A percentile compares a stretch with the other conserved stretches of the same genome.
These are phyloP conservation scores for Alternaria brassicicola DNA, from an alignment of 2,329 filamentous ascomycete genomes.

Conservation along the genomic window DNA sequence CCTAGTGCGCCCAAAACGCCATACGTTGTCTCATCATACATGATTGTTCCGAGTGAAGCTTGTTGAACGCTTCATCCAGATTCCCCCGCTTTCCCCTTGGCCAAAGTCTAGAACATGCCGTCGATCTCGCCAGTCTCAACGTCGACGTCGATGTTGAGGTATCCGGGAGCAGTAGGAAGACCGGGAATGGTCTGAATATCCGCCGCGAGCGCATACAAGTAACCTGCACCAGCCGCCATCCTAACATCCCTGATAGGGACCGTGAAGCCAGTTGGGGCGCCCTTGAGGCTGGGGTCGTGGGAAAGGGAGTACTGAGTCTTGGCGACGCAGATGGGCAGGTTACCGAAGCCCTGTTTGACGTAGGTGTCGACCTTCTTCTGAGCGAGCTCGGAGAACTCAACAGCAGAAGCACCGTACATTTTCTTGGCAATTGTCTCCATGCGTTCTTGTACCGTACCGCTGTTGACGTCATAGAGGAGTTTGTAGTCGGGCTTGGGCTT, in stretches of 20 bases:
- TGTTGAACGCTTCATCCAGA: slow-evolving; percentile 10
- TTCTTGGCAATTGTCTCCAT: slow-evolving; percentile 88
- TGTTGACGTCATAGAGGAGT: slow-evolving; percentile 79
- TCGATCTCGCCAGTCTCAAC: slow-evolving; percentile 60
- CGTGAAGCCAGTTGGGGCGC: slow-evolving; percentile 91
- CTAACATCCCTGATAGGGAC: slow-evolving; percentile 93
- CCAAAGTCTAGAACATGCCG: slow-evolving; percentile 76
- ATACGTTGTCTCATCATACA: slow-evolving; percentile 4
- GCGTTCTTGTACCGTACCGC: slow-evolving; percentile 76
- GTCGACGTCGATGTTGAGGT: slow-evolving; percentile 84
- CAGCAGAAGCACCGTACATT: slow-evolving; percentile 91
- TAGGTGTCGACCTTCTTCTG: slow-evolving; percentile 97
- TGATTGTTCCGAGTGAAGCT: slow-evolving; percentile 2
- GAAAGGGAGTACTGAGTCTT: slow-evolving; percentile 98
- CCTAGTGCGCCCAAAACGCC: slow-evolving; percentile 8
- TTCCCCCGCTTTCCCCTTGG: background rate
- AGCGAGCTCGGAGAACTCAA: slow-evolving; percentile 92
- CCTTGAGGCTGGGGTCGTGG: slow-evolving; percentile 92
- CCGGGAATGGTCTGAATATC: slow-evolving; percentile 99
- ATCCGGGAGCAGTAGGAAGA: slow-evolving; percentile 91
- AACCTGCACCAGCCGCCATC: slow-evolving; percentile 88
- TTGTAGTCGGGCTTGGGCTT: slow-evolving; percentile 80
- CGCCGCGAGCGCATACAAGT: slow-evolving; percentile 83
- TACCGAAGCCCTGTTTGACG: slow-evolving; percentile 86
- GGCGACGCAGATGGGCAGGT: slow-evolving; percentile 93